Evolutionary conservation across 306 rosid genomes (phyloP).

Genomic region (Pyrus communis): DNA sequence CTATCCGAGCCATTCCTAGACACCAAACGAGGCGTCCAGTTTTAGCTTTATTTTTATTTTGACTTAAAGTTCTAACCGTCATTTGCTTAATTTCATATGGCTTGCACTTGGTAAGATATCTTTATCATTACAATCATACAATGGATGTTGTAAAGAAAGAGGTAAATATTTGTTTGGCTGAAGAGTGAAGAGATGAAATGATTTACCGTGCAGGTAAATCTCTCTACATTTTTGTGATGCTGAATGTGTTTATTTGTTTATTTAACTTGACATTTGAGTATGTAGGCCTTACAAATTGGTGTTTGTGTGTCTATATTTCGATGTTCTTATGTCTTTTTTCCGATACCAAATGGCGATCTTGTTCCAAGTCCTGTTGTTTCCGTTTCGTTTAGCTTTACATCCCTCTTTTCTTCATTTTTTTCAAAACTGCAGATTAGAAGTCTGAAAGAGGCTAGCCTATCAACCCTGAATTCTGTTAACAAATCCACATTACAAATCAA

Average conservation of each 20-base stretch:
- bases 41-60: too few species aligned
- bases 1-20: too few species aligned
- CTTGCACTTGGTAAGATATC: neutral
- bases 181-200: too few species aligned
- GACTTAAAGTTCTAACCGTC: neutral
- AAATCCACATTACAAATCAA: constrained; percentile 61
- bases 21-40: too few species aligned
- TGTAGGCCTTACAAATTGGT: too few species aligned
- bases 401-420: neutral
- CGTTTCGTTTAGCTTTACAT: neutral
- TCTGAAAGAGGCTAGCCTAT: constrained; percentile 43
- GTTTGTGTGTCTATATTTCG: neutral
- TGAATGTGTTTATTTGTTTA: too few species aligned
- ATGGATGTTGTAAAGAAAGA: neutral
- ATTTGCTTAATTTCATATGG: neutral
- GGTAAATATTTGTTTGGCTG: neutral
- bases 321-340: neutral
- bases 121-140: neutral
- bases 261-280: too few species aligned
- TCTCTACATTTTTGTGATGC: too few species aligned
- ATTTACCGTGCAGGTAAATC: too few species aligned
- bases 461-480: constrained; percentile 48
- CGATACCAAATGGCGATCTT: neutral
- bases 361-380: neutral
- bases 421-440: constrained; percentile 48